Percentiles rank a stretch among this genome's conserved stretches.
Conservation (phyloP, 2,329 filamentous ascomycete genomes). For the Septoria linicola region DNA sequence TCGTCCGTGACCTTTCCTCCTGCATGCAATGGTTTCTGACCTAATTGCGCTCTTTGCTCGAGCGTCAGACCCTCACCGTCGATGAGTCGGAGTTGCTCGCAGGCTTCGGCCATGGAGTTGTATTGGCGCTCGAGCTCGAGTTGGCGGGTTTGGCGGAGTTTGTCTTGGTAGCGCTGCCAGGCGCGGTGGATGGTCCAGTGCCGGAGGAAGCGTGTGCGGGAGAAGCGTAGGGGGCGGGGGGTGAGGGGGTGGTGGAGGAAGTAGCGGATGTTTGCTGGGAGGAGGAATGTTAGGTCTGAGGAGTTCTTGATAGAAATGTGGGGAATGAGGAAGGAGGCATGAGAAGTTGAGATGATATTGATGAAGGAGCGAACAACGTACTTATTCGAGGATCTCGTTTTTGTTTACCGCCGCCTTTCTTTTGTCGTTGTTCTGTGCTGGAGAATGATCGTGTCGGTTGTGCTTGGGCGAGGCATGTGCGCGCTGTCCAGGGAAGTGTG, state of each 20-base stretch:
- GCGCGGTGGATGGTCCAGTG: constrained; percentile 99
- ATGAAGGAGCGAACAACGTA: constrained; percentile 23
- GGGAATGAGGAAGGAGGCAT: no score
- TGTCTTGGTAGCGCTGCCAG: constrained; percentile 76
- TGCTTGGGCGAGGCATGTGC: constrained; percentile 28
- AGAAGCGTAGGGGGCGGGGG: constrained; percentile 80
- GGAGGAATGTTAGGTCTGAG: neutral
- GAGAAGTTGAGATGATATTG: no score
- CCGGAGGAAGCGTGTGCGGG: constrained; percentile 78
- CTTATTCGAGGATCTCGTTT: constrained; percentile 37
- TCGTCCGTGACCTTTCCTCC: constrained; percentile 48
- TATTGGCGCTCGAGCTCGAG: constrained; percentile 75
- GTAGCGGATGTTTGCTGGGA: constrained; percentile 65
- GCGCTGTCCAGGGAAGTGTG: constrained; percentile 26
- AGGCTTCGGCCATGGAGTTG: constrained; percentile 78
- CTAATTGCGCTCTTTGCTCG: constrained; percentile 29
- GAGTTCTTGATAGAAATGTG: neutral
- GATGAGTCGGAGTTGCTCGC: constrained; percentile 71
- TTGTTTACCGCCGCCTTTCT: constrained; percentile 34
- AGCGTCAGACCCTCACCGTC: constrained; percentile 44
- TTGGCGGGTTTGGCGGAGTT: constrained; percentile 63
- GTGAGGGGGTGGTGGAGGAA: constrained; percentile 67
- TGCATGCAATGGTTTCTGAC: constrained; percentile 27
- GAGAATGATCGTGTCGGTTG: constrained; percentile 37
- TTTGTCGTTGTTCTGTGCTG: constrained; percentile 42